Conservation (phyloP, 2,329 filamentous ascomycete species). For the Metarhizium brunneum region DNA sequence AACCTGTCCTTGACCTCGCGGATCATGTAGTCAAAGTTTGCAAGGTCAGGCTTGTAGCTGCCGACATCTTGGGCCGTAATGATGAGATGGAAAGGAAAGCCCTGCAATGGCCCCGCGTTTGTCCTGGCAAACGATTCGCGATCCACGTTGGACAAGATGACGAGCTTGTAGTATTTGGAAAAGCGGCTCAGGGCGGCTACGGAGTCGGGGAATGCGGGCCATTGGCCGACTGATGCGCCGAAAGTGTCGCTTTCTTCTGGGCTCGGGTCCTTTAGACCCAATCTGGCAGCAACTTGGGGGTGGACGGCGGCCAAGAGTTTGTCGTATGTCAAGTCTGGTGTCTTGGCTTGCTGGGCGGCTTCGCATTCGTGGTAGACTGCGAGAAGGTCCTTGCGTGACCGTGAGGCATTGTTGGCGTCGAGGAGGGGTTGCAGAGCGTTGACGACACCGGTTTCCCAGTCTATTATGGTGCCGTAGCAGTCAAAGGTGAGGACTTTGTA, state of each 20-base stretch:
- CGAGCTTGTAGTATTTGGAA: conserved; percentile 43
- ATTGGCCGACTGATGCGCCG: conserved; percentile 40
- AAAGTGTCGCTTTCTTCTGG: conserved; percentile 17
- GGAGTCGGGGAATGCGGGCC: conserved; percentile 50
- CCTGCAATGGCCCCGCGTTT: conserved; percentile 29
- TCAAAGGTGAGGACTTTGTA: conserved; percentile 54
- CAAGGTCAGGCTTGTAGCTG: conserved; percentile 56
- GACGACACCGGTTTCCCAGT: conserved; percentile 64
- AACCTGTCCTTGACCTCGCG: conserved; percentile 40
- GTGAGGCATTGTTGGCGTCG: conserved; percentile 13
- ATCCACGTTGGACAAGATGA: conserved; percentile 54
- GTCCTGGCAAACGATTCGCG: conserved; percentile 19
- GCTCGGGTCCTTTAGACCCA: conserved; percentile 19
- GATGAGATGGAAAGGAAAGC: conserved; percentile 48
- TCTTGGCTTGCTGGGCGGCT: conserved; percentile 47
- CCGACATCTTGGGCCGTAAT: conserved; percentile 66
- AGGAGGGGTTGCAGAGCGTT: conserved; percentile 37
- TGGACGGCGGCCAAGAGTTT: conserved; percentile 34
- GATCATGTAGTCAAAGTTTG: conserved; percentile 60
- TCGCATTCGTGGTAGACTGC: conserved; percentile 39
- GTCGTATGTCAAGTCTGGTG: conserved; percentile 29
- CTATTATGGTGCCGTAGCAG: conserved; percentile 70
- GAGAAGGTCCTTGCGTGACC: conserved; percentile 26
- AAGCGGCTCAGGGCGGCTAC: conserved; percentile 41
- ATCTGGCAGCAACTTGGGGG: conserved; percentile 21